Percentiles rank a stretch among this genome's conserved stretches.
phyloP scores from a whole-genome alignment of 345 rosid genomes.

The Melastoma malabathricum region DNA sequence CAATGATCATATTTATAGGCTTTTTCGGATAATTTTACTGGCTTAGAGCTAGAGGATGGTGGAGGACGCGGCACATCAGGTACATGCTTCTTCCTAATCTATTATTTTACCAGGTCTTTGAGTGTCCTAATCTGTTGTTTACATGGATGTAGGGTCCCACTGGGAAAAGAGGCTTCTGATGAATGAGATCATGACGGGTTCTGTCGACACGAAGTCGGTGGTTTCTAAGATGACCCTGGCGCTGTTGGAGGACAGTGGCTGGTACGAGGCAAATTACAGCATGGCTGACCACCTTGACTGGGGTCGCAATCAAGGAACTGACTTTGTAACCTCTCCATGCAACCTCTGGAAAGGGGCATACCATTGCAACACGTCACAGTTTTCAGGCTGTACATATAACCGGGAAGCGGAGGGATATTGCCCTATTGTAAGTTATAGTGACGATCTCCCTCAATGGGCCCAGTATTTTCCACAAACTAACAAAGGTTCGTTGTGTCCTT shows the following conservation, averaged over 20 bases:
- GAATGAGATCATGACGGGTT: constrained; percentile 99
- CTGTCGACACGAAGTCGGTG: constrained; percentile 93
- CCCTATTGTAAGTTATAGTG: constrained; percentile 84
- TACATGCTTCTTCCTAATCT: constrained; percentile 6
- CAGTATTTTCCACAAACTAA: constrained; percentile 94
- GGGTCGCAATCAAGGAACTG: constrained; percentile 95
- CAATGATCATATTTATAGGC: constrained; percentile 36
- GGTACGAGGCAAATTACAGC: constrained; percentile 97
- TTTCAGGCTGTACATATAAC: constrained; percentile 96
- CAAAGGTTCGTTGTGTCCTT: constrained; percentile 39
- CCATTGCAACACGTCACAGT: constrained; percentile 78
- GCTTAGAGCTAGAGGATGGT: constrained; percentile 97
- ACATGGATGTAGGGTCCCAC: constrained; percentile 60
- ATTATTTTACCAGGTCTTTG: neutral
- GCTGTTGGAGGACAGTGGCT: constrained; percentile 91
- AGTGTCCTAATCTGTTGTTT: neutral
- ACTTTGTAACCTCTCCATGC: constrained; percentile 81
- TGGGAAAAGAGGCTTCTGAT: constrained; percentile 98
- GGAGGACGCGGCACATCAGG: constrained; percentile 99
- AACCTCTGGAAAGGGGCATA: constrained; percentile 95
- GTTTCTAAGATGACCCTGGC: constrained; percentile 99
- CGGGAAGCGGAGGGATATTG: constrained; percentile 99
- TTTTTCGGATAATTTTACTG: constrained; percentile 84
- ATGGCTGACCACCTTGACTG: constrained; percentile 97
- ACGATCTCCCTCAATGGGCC: constrained; percentile 95